A percentile compares a stretch with the other conserved stretches of the same genome.
phyloP scores from a whole-genome alignment of 2,329 filamentous ascomycete species.

The Neopestalotiopsis clavispora region DNA sequence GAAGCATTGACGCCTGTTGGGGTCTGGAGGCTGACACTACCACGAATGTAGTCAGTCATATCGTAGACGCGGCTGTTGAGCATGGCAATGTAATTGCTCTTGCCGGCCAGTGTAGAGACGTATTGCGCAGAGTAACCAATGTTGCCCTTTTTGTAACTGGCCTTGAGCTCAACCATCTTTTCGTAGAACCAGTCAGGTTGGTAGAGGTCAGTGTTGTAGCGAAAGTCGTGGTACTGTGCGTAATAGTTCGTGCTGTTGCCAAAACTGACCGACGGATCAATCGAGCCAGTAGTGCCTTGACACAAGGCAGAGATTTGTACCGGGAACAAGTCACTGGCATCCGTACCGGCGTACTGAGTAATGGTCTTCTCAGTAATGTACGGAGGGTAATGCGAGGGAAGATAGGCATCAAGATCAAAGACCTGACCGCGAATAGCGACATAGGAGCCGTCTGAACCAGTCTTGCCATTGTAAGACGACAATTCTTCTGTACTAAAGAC shows the following conservation, averaged over 20 bases:
- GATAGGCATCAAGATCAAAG: constrained; percentile 78
- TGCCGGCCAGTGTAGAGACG: constrained; percentile 69
- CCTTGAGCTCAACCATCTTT: constrained; percentile 78
- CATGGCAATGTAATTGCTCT: constrained; percentile 74
- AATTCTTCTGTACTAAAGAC: constrained; percentile 84
- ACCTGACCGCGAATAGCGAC: constrained; percentile 88
- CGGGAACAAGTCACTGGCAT: constrained; percentile 89
- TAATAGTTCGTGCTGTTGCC: constrained; percentile 76
- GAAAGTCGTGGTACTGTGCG: constrained; percentile 89
- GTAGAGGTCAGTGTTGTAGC: constrained; percentile 79
- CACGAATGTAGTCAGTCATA: constrained; percentile 79
- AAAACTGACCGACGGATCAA: constrained; percentile 77
- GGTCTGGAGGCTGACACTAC: constrained; percentile 70
- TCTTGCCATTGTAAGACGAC: constrained; percentile 73
- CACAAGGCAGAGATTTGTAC: constrained; percentile 94
- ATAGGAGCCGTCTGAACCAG: constrained; percentile 64
- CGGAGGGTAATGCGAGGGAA: constrained; percentile 78
- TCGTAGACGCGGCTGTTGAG: constrained; percentile 86
- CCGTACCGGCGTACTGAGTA: constrained; percentile 82
- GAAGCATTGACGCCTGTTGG: constrained; percentile 56
- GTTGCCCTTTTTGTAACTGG: constrained; percentile 83
- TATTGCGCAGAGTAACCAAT: constrained; percentile 84
- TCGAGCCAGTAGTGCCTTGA: constrained; percentile 70
- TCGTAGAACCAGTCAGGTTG: constrained; percentile 93
- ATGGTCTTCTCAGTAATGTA: constrained; percentile 66